A percentile compares a stretch with the other conserved stretches of the same genome.
Conservation (phyloP, 2,329 filamentous ascomycete genomes). For the Trichoderma aggressivum region DNA sequence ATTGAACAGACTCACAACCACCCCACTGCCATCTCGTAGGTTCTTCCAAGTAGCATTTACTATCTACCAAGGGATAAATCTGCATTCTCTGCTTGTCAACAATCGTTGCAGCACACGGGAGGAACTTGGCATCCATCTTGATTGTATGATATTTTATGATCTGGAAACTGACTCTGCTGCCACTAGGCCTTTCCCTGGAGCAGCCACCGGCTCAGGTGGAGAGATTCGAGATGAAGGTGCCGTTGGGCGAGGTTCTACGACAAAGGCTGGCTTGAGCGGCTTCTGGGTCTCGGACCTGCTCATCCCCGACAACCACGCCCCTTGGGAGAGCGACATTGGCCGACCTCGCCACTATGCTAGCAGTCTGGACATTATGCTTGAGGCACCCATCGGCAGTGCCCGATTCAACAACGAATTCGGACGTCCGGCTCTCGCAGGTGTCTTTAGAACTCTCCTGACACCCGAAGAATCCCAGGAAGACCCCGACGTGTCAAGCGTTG, state of each 20-base stretch:
- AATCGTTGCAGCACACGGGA: neutral
- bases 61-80: neutral
- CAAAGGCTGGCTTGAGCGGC: slow-evolving; percentile 86
- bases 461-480: slow-evolving; percentile 17
- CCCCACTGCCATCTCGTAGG: slow-evolving; percentile 79
- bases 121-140: neutral
- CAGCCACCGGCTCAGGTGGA: slow-evolving; percentile 90
- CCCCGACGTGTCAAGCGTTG: slow-evolving; percentile 40
- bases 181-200: slow-evolving; percentile 70
- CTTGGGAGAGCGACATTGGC: slow-evolving; percentile 90
- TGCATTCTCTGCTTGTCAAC: neutral
- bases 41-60: neutral
- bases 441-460: slow-evolving; percentile 85
- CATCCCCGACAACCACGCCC: slow-evolving; percentile 76
- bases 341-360: slow-evolving; percentile 90
- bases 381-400: slow-evolving; percentile 91
- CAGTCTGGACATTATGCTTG: slow-evolving; percentile 94
- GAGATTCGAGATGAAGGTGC: slow-evolving; percentile 95
- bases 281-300: slow-evolving; percentile 94
- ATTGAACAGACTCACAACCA: slow-evolving; percentile 76
- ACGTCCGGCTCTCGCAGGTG: slow-evolving; percentile 80
- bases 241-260: slow-evolving; percentile 85
- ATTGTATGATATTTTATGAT: neutral
- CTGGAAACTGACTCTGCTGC: neutral
- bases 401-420: slow-evolving; percentile 98